These are phyloP conservation scores for Blastomyces parvus DNA, from an alignment of 2,329 filamentous ascomycete genomes.

Conservation along the genomic window DNA sequence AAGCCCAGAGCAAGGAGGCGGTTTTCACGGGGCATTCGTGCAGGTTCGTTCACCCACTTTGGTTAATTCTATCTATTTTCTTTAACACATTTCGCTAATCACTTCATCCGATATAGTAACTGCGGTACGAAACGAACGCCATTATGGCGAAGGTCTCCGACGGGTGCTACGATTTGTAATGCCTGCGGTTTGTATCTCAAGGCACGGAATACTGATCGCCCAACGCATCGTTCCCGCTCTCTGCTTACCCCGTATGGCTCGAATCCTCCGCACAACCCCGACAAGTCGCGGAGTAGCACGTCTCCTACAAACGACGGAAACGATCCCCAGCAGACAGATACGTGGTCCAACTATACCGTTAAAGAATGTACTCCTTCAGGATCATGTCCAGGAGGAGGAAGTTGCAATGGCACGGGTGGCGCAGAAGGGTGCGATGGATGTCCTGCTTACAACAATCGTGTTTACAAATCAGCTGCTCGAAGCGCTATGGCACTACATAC, in stretches of 20 bases:
- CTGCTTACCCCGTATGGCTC: slow-evolving; percentile 30
- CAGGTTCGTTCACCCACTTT: slow-evolving; percentile 25
- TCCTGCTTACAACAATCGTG: slow-evolving; percentile 92
- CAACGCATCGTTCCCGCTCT: slow-evolving; percentile 79
- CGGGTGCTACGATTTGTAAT: slow-evolving; percentile 93
- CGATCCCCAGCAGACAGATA: slow-evolving; percentile 25
- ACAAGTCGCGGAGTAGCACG: slow-evolving; percentile 14
- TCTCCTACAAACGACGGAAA: slow-evolving; percentile 31
- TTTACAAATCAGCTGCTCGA: slow-evolving; percentile 68
- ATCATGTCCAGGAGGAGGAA: slow-evolving; percentile 90
- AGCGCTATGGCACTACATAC: slow-evolving; percentile 25
- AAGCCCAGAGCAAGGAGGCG: slow-evolving; percentile 27
- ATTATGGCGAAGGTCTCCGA: slow-evolving; percentile 84
- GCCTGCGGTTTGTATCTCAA: slow-evolving; percentile 93
- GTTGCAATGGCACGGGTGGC: slow-evolving; percentile 92
- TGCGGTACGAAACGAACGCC: slow-evolving; percentile 91
- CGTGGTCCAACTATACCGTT: slow-evolving; percentile 20
- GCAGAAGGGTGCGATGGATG: slow-evolving; percentile 92
- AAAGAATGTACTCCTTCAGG: slow-evolving; percentile 47
- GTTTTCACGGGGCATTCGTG: slow-evolving; percentile 34
- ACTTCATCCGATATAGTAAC: slow-evolving; percentile 52
- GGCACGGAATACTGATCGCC: slow-evolving; percentile 80
- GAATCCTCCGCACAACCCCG: slow-evolving; percentile 17
- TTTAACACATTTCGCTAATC: slow-evolving; percentile 6
- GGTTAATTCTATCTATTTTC: not conserved